These are phyloP conservation scores for Onygenales sp. DNA, from an alignment of 2,329 filamentous ascomycete species.

Conservation along the genomic window DNA sequence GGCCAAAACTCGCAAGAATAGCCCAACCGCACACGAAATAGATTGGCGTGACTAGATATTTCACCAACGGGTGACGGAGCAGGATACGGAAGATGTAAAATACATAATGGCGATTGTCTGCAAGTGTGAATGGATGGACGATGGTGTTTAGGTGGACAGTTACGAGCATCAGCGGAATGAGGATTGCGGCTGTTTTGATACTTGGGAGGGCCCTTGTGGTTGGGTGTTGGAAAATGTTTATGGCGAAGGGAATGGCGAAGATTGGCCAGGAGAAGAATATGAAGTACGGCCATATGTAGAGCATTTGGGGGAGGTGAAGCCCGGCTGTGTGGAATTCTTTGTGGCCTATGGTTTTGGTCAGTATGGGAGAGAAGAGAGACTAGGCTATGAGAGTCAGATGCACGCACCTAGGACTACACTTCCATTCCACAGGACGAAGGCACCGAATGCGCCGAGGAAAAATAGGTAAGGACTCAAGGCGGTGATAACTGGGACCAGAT, in stretches of 20 bases:
- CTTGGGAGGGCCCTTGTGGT: constrained; percentile 20
- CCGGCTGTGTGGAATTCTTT: constrained; percentile 91
- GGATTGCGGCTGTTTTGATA: constrained; percentile 20
- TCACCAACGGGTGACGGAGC: constrained; percentile 56
- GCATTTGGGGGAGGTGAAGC: constrained; percentile 80
- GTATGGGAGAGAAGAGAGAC: not conserved
- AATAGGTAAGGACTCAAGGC: constrained; percentile 45
- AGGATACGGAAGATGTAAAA: constrained; percentile 91
- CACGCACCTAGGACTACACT: constrained; percentile 74
- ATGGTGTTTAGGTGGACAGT: constrained; percentile 77
- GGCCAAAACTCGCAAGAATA: constrained; percentile 54
- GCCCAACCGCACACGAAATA: constrained; percentile 66
- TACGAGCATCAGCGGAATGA: constrained; percentile 34
- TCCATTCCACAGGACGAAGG: constrained; percentile 78
- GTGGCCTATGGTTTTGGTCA: constrained; percentile 52
- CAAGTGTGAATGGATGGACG: constrained; percentile 88
- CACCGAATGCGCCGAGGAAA: constrained; percentile 57
- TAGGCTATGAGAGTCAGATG: not conserved
- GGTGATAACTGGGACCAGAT: constrained; percentile 29
- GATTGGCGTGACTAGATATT: constrained; percentile 57
- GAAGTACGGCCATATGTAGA: constrained; percentile 89
- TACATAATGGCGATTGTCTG: constrained; percentile 93
- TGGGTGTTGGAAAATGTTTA: constrained; percentile 23
- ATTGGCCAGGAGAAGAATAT: constrained; percentile 83
- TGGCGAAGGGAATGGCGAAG: constrained; percentile 47